Conservation (phyloP, 2,329 filamentous ascomycete genomes). For the Aspergillus sergii region DNA sequence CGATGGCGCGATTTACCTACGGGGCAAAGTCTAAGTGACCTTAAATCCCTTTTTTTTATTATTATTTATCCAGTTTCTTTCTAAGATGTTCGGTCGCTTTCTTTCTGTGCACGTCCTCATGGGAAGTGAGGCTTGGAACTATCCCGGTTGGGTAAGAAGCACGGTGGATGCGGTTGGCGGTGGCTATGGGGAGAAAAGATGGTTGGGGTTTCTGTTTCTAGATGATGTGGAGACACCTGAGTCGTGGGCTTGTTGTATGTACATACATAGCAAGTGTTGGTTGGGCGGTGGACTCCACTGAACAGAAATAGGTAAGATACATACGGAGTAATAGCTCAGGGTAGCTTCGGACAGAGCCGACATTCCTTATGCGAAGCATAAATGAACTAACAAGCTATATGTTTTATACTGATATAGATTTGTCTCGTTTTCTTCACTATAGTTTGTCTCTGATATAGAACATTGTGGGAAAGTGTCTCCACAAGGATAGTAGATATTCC, state of each 20-base stretch:
- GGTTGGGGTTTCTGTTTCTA: background rate
- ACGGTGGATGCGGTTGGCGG: background rate
- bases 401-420: background rate
- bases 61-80: background rate
- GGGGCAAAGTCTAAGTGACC: constrained; percentile 6
- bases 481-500: background rate
- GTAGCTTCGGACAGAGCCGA: background rate
- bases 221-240: background rate
- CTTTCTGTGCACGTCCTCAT: background rate
- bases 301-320: no score
- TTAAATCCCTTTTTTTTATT: background rate
- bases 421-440: background rate
- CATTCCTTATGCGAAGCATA: constrained; percentile 1
- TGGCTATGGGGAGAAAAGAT: background rate
- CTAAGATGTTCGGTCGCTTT: background rate
- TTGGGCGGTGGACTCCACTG: no score
- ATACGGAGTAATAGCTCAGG: no score
- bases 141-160: background rate
- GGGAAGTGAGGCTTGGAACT: background rate
- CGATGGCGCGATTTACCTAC: constrained; percentile 6
- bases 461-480: background rate
- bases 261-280: background rate
- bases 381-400: background rate
- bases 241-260: background rate
- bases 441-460: background rate